These are phyloP conservation scores for Vigna unguiculata DNA, from an alignment of 306 rosid species.

Conservation along the genomic window DNA sequence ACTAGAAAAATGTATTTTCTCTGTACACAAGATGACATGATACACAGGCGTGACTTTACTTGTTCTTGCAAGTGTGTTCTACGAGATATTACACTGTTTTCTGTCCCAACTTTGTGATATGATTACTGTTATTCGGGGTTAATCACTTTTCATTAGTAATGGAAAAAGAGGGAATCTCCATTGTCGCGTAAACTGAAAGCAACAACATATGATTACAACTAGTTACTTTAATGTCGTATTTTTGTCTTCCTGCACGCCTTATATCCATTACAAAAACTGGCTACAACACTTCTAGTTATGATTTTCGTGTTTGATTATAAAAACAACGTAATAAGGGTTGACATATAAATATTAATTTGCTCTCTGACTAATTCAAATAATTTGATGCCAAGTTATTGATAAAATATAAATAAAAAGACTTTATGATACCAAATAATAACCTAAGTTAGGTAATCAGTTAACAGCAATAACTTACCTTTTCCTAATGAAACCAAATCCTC, in stretches of 20 bases:
- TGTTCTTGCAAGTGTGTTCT: background rate
- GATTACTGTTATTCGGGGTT: background rate
- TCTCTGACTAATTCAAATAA: too few relatives aligned
- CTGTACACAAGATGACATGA: constrained; percentile 1
- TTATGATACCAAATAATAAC: too few relatives aligned
- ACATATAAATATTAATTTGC: too few relatives aligned
- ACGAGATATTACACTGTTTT: background rate
- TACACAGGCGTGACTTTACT: constrained; percentile 15
- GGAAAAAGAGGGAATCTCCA: constrained; percentile 33
- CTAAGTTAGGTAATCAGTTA: too few relatives aligned
- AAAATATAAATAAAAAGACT: too few relatives aligned
- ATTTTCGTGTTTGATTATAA: background rate
- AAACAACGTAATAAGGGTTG: background rate
- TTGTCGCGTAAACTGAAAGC: constrained; percentile 30
- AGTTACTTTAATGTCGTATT: background rate
- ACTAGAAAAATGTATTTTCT: background rate
- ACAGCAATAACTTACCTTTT: too few relatives aligned
- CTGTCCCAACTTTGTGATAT: background rate
- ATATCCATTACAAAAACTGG: background rate
- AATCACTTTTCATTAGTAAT: constrained; percentile 35
- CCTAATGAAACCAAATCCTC: too few relatives aligned
- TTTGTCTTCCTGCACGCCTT: background rate
- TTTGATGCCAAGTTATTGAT: too few relatives aligned
- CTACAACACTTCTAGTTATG: background rate
- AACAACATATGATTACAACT: constrained; percentile 8